Conservation (phyloP, 2,329 filamentous ascomycete species). For the Aspergillus tanneri region DNA sequence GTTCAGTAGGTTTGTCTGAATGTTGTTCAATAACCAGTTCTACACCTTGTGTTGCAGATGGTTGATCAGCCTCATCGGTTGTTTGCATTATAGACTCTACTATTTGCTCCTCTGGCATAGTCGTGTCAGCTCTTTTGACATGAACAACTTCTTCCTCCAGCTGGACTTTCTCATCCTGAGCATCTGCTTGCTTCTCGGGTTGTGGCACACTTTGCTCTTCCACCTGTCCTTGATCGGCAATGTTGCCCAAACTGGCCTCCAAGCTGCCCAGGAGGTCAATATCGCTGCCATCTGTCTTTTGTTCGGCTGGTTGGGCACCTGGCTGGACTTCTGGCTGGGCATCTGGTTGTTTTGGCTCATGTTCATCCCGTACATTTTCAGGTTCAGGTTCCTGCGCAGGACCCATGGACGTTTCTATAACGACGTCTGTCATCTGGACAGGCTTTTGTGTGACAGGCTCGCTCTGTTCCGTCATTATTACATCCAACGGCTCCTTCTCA, state of each 20-base stretch:
- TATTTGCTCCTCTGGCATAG: slow-evolving; percentile 1
- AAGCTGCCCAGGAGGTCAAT: slow-evolving; percentile 50
- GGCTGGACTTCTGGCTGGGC: no score
- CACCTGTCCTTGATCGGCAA: slow-evolving; percentile 8
- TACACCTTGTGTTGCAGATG: background rate
- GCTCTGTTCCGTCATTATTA: slow-evolving; percentile 11
- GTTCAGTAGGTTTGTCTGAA: background rate
- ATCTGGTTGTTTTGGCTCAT: slow-evolving; percentile 10
- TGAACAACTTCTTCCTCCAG: background rate
- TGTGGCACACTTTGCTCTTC: slow-evolving; percentile 4
- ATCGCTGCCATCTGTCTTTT: slow-evolving; percentile 23
- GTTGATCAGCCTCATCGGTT: background rate
- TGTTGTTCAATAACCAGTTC: background rate
- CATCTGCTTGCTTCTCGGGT: slow-evolving; percentile 5
- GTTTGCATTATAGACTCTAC: background rate
- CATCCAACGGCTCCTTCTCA: slow-evolving; percentile 12
- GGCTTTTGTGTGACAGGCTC: slow-evolving; percentile 2
- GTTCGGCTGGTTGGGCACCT: no score
- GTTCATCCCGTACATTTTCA: slow-evolving; percentile 4
- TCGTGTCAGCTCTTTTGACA: slow-evolving; percentile 2
- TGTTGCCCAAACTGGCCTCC: slow-evolving; percentile 42
- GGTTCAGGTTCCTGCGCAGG: slow-evolving; percentile 1
- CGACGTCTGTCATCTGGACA: slow-evolving; percentile 7
- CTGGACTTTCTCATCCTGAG: background rate
- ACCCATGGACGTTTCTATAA: slow-evolving; percentile 8